Conservation (phyloP, 2,329 filamentous ascomycete species). For the Cercospora sojina region DNA sequence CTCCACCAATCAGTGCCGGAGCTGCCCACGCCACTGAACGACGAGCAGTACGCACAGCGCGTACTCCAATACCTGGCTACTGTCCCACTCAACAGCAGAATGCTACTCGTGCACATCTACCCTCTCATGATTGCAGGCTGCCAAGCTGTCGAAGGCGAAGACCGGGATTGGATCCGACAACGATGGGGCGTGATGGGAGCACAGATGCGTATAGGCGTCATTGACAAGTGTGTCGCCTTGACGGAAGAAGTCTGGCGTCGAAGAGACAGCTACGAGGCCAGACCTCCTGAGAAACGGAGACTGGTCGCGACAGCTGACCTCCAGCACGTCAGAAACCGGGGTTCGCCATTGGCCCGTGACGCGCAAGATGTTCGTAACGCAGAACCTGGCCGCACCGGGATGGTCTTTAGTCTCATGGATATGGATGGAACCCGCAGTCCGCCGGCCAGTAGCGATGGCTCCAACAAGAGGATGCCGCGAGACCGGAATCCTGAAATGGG, state of each 20-base stretch:
- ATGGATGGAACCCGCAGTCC: slow-evolving; percentile 16
- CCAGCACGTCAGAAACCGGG: slow-evolving; percentile 31
- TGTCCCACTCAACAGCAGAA: slow-evolving; percentile 61
- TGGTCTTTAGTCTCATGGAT: slow-evolving; percentile 36
- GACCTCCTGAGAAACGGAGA: slow-evolving; percentile 34
- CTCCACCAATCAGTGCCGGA: slow-evolving; percentile 68
- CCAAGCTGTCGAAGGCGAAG: slow-evolving; percentile 59
- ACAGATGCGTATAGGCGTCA: slow-evolving; percentile 65
- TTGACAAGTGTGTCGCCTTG: slow-evolving; percentile 65
- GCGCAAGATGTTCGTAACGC: slow-evolving; percentile 19
- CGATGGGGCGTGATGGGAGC: slow-evolving; percentile 62
- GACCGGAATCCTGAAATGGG: slow-evolving; percentile 9
- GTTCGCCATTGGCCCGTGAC: slow-evolving; percentile 23
- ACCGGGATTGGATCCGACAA: slow-evolving; percentile 62
- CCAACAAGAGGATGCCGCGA: slow-evolving; percentile 1
- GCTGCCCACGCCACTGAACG: slow-evolving; percentile 56
- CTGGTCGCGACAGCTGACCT: slow-evolving; percentile 41
- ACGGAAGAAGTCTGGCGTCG: slow-evolving; percentile 66
- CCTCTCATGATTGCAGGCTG: slow-evolving; percentile 67
- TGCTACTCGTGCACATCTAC: slow-evolving; percentile 68
- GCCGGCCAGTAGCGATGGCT: slow-evolving; percentile 9
- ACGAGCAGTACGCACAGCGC: slow-evolving; percentile 60
- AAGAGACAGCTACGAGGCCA: slow-evolving; percentile 55
- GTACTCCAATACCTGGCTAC: slow-evolving; percentile 62
- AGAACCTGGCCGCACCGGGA: slow-evolving; percentile 36